Conservation (phyloP, 2,329 filamentous ascomycete species). For the Rachicladosporium sp. region DNA sequence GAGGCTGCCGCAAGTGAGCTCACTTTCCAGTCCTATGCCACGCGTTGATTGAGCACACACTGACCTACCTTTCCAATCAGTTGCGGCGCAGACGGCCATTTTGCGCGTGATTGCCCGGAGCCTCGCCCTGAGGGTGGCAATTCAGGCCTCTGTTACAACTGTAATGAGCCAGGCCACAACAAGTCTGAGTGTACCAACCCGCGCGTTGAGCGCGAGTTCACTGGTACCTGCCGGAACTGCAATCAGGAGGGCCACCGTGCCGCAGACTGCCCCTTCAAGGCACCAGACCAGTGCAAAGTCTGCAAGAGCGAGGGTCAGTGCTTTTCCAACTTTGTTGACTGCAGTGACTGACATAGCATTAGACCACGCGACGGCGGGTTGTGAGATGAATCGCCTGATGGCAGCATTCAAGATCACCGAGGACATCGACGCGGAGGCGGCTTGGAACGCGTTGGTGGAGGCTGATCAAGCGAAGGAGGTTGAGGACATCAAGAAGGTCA, state of each 20-base stretch:
- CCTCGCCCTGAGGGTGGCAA: slow-evolving; percentile 20
- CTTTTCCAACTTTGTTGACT: slow-evolving; percentile 15
- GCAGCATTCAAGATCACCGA: slow-evolving; percentile 37
- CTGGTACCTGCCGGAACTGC: slow-evolving; percentile 49
- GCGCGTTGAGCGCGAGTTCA: slow-evolving; percentile 38
- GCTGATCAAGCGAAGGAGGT: slow-evolving; percentile 45
- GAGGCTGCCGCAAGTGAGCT: slow-evolving; percentile 29
- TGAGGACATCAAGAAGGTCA: slow-evolving; percentile 47
- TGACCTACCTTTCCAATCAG: slow-evolving; percentile 13
- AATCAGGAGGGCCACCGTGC: slow-evolving; percentile 42
- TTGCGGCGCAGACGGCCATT: slow-evolving; percentile 33
- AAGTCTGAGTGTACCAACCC: slow-evolving; percentile 51
- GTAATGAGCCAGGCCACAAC: slow-evolving; percentile 47
- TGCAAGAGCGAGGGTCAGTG: slow-evolving; percentile 36
- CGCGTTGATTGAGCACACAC: not conserved
- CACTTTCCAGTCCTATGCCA: slow-evolving; percentile 11
- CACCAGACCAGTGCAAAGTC: slow-evolving; percentile 45
- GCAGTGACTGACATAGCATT: no score
- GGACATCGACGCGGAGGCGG: slow-evolving; percentile 35
- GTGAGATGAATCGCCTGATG: slow-evolving; percentile 48
- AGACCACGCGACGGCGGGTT: slow-evolving; percentile 26
- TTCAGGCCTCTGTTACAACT: slow-evolving; percentile 46
- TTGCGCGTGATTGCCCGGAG: slow-evolving; percentile 37
- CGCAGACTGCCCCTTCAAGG: slow-evolving; percentile 51
- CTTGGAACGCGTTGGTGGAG: slow-evolving; percentile 44